Conservation (phyloP, 352 stramenopile genomes). For the Phytophthora pluvialis region DNA sequence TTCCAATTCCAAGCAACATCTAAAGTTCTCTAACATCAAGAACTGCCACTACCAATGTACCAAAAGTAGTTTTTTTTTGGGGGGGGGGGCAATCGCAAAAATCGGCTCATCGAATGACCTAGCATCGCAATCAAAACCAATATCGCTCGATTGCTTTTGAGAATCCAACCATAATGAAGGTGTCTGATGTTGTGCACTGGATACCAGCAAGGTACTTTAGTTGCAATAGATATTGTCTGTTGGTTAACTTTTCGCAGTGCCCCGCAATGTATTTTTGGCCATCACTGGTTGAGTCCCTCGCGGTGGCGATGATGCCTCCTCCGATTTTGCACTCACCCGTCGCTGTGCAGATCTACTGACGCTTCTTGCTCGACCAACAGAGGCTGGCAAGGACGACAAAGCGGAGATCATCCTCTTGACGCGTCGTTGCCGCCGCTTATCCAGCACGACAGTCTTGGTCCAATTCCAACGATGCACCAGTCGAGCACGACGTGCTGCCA, state of each 20-base stretch:
- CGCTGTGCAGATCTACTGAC: conserved; percentile 8
- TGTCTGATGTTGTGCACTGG: no score
- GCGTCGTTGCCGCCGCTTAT: conserved; percentile 30
- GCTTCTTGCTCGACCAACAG: conserved; percentile 3
- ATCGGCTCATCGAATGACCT: no score
- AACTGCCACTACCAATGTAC: no score
- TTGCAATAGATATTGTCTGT: no score
- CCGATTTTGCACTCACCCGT: conserved; percentile 6
- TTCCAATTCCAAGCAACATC: no score
- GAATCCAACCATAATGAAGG: no score
- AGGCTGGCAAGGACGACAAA: conserved; percentile 13
- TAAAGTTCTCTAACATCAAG: no score
- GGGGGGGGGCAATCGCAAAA: no score
- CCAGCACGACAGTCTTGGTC: conserved; percentile 33
- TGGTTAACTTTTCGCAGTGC: background rate
- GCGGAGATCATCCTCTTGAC: conserved; percentile 32
- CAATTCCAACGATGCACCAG: conserved; percentile 41
- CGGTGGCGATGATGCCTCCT: background rate
- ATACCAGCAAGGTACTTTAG: no score
- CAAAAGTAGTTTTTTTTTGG: no score
- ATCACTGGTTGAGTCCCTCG: background rate
- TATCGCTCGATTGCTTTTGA: no score
- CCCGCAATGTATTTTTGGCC: background rate
- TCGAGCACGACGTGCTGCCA: conserved; percentile 33
- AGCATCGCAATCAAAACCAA: no score